These are phyloP conservation scores for Neurospora sp. DNA, from an alignment of 495 filamentous ascomycete genomes.

Conservation along the genomic window DNA sequence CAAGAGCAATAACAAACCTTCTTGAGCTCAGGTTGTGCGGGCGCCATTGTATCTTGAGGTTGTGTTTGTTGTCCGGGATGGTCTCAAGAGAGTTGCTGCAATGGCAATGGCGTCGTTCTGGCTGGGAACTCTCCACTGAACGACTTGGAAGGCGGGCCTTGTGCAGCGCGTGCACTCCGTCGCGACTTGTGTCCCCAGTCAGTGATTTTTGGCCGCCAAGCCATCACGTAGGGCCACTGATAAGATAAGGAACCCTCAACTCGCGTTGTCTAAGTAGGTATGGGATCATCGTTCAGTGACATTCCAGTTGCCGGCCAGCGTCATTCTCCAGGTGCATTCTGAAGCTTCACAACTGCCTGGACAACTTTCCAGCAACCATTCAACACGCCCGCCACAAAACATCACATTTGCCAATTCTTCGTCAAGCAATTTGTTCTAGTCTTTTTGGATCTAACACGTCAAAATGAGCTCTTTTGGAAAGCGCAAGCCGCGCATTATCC, in stretches of 20 bases:
- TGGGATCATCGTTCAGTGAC: not conserved
- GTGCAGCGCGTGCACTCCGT: not conserved
- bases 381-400: not conserved
- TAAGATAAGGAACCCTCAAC: slow-evolving; percentile 17
- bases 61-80: slow-evolving; percentile 2
- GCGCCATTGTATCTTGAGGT: slow-evolving; percentile 64
- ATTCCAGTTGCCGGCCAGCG: not conserved
- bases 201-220: slow-evolving; percentile 3
- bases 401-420: not conserved
- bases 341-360: not conserved
- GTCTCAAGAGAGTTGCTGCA: not conserved
- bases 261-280: not conserved
- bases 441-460: not conserved
- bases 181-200: not conserved
- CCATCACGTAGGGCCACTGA: slow-evolving; percentile 6
- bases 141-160: not conserved
- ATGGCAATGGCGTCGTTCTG: slow-evolving; percentile 2
- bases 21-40: slow-evolving; percentile 97
- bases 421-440: not conserved
- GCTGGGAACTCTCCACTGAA: not conserved
- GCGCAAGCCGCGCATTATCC: slow-evolving; percentile 66
- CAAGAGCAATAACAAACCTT: slow-evolving; percentile 50
- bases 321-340: not conserved
- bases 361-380: not conserved
- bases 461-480: slow-evolving; percentile 56